Evolutionary conservation across 306 rosid genomes (phyloP).

Genomic region (Calophaca sinica): DNA sequence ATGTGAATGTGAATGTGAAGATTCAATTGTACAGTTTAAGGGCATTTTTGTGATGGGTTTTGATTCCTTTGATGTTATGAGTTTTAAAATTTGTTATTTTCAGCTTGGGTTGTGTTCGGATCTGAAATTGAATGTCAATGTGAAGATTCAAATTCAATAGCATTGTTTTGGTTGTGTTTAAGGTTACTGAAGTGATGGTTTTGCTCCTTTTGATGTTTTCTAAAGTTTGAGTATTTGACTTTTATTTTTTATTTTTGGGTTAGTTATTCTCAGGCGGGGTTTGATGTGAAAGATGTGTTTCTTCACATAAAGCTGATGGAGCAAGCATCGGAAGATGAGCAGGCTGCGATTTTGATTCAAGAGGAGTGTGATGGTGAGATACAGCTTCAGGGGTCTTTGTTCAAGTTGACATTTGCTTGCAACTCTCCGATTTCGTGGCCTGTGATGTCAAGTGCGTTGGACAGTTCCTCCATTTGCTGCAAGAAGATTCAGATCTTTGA

Average conservation of each 20-base stretch:
- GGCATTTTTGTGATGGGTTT: not conserved
- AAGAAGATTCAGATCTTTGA: conserved; percentile 90
- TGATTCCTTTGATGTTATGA: not conserved
- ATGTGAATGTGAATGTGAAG: conserved; percentile 5
- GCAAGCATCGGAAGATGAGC: conserved; percentile 70
- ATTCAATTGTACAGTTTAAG: conserved; percentile 14
- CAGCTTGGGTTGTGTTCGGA: not conserved
- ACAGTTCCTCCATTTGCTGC: conserved; percentile 73
- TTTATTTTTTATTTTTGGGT: not conserved
- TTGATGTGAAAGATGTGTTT: conserved; percentile 91
- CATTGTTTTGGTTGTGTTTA: not conserved
- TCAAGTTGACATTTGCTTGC: conserved; percentile 87
- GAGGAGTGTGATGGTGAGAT: conserved; percentile 66
- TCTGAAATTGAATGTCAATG: not conserved
- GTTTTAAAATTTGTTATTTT: not conserved
- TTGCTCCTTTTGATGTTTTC: not conserved
- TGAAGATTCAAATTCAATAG: not conserved
- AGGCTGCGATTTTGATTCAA: conserved; percentile 82
- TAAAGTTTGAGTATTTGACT: not conserved
- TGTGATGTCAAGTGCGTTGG: conserved; percentile 73
- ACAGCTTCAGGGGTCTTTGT: conserved; percentile 68
- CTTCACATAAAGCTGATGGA: conserved; percentile 86
- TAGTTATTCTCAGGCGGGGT: conserved; percentile 92
- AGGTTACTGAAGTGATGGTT: not conserved
- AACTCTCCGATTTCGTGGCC: conserved; percentile 85